phyloP scores from a whole-genome alignment of 208 protist species.

The Strigomonas galati region DNA sequence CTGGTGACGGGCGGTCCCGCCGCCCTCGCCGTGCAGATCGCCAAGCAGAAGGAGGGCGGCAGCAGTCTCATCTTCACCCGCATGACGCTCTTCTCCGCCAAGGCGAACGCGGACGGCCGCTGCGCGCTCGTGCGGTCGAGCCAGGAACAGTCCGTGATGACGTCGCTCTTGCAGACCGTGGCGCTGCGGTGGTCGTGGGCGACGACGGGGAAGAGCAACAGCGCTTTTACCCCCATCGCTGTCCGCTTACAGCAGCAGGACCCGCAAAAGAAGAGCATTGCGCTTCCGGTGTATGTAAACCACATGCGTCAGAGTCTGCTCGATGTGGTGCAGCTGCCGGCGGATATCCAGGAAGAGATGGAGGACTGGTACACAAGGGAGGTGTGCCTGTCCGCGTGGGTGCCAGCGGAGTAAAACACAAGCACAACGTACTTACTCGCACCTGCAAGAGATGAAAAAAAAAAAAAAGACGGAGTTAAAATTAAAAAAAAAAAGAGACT shows the following conservation, averaged over 20 bases:
- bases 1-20: slow-evolving; percentile 5
- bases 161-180: slow-evolving; percentile 30
- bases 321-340: slow-evolving; percentile 63
- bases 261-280: slow-evolving; percentile 15
- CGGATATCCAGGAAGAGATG: slow-evolving; percentile 19
- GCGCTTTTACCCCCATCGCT: slow-evolving; percentile 19
- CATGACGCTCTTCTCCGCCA: slow-evolving; percentile 57
- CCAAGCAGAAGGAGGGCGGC: not conserved
- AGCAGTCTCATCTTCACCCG: slow-evolving; percentile 24
- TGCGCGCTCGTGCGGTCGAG: slow-evolving; percentile 39
- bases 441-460: slow-evolving; percentile 1
- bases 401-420: slow-evolving; percentile 24
- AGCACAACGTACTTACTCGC: not conserved
- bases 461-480: not conserved
- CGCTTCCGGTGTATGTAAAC: slow-evolving; percentile 87
- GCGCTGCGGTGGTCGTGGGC: slow-evolving; percentile 41
- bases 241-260: slow-evolving; percentile 28
- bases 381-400: slow-evolving; percentile 81
- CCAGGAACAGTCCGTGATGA: slow-evolving; percentile 17
- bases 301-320: slow-evolving; percentile 60
- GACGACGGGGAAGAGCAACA: slow-evolving; percentile 11
- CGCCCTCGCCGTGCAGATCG: slow-evolving; percentile 9
- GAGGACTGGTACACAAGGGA: slow-evolving; percentile 83
- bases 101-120: slow-evolving; percentile 29
- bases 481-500: not conserved